Conservation (phyloP, 148 eudicot species). For the Pharnaceum exiguum region DNA sequence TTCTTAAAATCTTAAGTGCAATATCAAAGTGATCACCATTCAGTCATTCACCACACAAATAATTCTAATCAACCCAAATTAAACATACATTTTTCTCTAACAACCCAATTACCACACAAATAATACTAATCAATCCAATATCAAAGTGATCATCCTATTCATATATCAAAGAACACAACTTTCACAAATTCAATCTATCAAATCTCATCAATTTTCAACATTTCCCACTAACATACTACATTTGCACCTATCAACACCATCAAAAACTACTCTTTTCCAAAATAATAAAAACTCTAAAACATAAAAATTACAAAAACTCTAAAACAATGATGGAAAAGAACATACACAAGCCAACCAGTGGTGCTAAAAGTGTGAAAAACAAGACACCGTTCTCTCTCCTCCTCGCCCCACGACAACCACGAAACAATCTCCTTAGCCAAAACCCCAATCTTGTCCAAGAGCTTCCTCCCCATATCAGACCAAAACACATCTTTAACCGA, state of each 20-base stretch:
- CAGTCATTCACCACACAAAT: no score
- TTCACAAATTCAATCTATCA: no score
- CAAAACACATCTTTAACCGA: conserved; percentile 60
- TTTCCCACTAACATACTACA: no score
- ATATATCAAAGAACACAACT: neutral
- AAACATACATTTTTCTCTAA: no score
- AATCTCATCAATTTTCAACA: no score
- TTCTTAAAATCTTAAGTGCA: no score
- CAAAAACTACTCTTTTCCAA: neutral
- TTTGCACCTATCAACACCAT: neutral
- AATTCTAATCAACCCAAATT: no score
- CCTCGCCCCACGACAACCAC: conserved; percentile 55
- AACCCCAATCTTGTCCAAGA: conserved; percentile 41
- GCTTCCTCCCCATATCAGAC: conserved; percentile 62
- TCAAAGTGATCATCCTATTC: no score
- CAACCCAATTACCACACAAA: no score
- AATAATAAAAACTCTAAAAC: neutral
- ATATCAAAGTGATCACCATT: no score
- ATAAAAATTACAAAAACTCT: neutral
- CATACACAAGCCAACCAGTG: conserved; percentile 99
- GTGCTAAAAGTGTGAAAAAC: conserved; percentile 91
- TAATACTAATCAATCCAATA: no score
- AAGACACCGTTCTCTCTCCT: conserved; percentile 47
- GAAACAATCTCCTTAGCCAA: conserved; percentile 45
- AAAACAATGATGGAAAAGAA: conserved; percentile 17